These are phyloP conservation scores for Exophiala sideris DNA, from an alignment of 2,329 filamentous ascomycete genomes.

Conservation along the genomic window DNA sequence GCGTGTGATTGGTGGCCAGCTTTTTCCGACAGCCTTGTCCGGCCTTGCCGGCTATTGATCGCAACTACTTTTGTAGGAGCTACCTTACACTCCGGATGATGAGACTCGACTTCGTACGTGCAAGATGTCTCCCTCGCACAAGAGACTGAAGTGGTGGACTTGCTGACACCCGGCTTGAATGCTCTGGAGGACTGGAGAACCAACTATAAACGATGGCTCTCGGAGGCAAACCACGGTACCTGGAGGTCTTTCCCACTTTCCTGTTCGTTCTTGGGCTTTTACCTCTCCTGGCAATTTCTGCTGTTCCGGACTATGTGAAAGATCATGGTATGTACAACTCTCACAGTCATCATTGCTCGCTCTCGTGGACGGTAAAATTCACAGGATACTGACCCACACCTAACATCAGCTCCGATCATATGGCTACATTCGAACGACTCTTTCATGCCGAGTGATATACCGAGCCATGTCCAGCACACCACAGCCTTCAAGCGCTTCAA, in stretches of 20 bases:
- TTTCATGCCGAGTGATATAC: conserved; percentile 50
- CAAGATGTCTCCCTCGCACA: no score
- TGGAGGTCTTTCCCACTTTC: neutral
- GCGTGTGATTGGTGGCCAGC: conserved; percentile 1
- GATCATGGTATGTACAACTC: conserved; percentile 9
- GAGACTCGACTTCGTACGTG: no score
- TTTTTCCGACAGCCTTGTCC: neutral
- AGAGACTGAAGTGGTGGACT: no score
- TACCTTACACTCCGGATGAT: no score
- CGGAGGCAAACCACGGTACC: neutral
- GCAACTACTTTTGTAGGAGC: no score
- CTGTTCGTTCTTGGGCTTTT: neutral
- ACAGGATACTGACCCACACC: neutral
- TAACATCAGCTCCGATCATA: conserved; percentile 46
- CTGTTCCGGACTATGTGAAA: conserved; percentile 8
- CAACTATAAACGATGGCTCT: neutral
- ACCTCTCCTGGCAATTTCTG: neutral
- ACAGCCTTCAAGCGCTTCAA: conserved; percentile 44
- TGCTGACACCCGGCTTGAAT: no score
- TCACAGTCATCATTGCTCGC: neutral
- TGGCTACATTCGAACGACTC: conserved; percentile 50
- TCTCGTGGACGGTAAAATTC: neutral
- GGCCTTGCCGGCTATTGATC: no score
- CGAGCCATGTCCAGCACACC: conserved; percentile 45
- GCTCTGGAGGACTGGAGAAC: no score